Percentiles rank a stretch among this genome's conserved stretches.
Conservation (phyloP, 2,329 filamentous ascomycete genomes). For the Thelonectria blattea region DNA sequence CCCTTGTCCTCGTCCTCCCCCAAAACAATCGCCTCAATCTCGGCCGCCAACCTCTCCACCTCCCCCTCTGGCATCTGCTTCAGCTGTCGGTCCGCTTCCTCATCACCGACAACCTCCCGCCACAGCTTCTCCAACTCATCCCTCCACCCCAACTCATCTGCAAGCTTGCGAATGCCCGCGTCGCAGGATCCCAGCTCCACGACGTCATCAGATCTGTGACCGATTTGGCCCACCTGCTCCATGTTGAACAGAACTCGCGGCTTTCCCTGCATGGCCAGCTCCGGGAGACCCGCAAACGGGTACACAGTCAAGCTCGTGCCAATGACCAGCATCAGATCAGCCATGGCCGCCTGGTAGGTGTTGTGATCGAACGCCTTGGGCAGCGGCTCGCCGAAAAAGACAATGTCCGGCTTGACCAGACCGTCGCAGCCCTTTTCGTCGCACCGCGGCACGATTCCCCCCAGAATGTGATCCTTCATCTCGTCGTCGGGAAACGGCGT, state of each 20-base stretch:
- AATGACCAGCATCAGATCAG: slow-evolving; percentile 83
- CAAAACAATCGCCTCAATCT: slow-evolving; percentile 43
- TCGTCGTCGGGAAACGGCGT: slow-evolving; percentile 70
- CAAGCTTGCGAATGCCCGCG: slow-evolving; percentile 76
- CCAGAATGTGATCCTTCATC: slow-evolving; percentile 74
- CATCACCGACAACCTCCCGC: slow-evolving; percentile 69
- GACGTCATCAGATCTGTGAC: slow-evolving; percentile 82
- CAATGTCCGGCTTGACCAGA: slow-evolving; percentile 90
- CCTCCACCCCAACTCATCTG: slow-evolving; percentile 81
- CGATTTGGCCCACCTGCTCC: slow-evolving; percentile 81
- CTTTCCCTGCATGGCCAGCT: slow-evolving; percentile 62
- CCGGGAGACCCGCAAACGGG: slow-evolving; percentile 84
- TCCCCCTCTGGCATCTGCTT: slow-evolving; percentile 54
- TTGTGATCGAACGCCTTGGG: slow-evolving; percentile 46
- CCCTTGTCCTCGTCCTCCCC: slow-evolving; percentile 33
- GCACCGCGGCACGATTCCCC: slow-evolving; percentile 75
- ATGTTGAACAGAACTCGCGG: slow-evolving; percentile 89
- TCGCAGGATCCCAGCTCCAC: slow-evolving; percentile 84
- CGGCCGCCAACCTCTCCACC: slow-evolving; percentile 48
- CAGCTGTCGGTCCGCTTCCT: slow-evolving; percentile 59
- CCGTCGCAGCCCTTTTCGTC: slow-evolving; percentile 67
- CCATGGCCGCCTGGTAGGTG: slow-evolving; percentile 57
- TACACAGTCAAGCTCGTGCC: slow-evolving; percentile 88
- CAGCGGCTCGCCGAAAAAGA: slow-evolving; percentile 85
- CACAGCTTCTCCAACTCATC: slow-evolving; percentile 82